These are phyloP conservation scores for Cupressus sempervirens DNA, from an alignment of 75 land plant genomes.

Conservation along the genomic window DNA sequence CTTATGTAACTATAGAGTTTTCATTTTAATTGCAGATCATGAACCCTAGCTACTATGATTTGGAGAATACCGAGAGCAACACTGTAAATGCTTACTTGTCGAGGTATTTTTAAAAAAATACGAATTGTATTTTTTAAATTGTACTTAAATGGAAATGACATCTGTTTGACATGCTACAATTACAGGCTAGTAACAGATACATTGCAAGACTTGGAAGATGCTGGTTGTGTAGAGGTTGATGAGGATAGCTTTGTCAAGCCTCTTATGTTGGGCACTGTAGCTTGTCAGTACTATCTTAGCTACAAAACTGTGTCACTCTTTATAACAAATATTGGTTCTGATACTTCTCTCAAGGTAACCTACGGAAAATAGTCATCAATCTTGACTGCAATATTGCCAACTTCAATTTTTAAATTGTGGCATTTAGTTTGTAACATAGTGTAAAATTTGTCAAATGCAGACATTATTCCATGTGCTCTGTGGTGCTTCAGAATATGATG, in stretches of 20 bases:
- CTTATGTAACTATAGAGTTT: background rate
- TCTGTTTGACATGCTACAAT: background rate
- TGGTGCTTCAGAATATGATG: slow-evolving; percentile 94
- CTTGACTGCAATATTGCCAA: background rate
- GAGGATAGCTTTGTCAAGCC: slow-evolving; percentile 75
- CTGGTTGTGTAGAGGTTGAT: slow-evolving; percentile 81
- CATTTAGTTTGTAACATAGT: background rate
- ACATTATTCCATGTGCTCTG: slow-evolving; percentile 74
- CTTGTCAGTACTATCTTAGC: slow-evolving; percentile 92
- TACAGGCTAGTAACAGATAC: slow-evolving; percentile 72
- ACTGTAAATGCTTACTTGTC: slow-evolving; percentile 71
- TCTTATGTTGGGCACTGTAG: slow-evolving; percentile 85
- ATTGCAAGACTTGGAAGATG: slow-evolving; percentile 86
- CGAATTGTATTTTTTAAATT: slow-evolving; percentile 10
- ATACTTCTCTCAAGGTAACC: slow-evolving; percentile 81
- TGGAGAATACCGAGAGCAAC: slow-evolving; percentile 59
- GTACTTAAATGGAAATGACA: background rate
- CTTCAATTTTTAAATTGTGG: background rate
- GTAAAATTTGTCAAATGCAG: slow-evolving; percentile 30
- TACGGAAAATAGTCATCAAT: background rate
- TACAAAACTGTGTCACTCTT: slow-evolving; percentile 89
- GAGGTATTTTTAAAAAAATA: slow-evolving; percentile 44
- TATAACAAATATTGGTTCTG: slow-evolving; percentile 69
- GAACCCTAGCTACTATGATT: slow-evolving; percentile 90
- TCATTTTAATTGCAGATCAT: slow-evolving; percentile 39